These are phyloP conservation scores for Trichoderma parareesei DNA, from an alignment of 495 filamentous ascomycete species.

Conservation along the genomic window DNA sequence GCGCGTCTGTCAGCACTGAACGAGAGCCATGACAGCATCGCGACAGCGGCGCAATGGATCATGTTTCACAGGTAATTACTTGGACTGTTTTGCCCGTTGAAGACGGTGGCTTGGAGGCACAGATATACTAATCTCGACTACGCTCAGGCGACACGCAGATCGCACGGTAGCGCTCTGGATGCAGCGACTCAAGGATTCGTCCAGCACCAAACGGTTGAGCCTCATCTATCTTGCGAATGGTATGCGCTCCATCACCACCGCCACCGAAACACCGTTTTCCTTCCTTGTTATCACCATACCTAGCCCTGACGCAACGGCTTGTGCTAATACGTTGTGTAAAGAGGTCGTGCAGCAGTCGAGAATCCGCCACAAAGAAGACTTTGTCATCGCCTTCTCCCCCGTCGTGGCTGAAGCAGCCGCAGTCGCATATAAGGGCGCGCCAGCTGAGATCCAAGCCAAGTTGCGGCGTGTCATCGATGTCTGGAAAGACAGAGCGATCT, in stretches of 20 bases:
- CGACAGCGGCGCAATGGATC: constrained; percentile 94
- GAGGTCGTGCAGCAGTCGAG: constrained; percentile 95
- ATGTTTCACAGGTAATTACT: constrained; percentile 86
- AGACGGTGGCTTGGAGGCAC: too few relatives aligned
- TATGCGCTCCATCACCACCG: constrained; percentile 29
- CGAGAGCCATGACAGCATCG: constrained; percentile 93
- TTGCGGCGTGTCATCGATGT: constrained; percentile 85
- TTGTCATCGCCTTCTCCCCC: constrained; percentile 80
- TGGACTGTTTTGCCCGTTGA: background rate
- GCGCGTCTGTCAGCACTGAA: constrained; percentile 92
- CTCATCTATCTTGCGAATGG: constrained; percentile 94
- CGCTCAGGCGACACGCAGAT: constrained; percentile 72
- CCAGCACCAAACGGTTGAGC: constrained; percentile 74
- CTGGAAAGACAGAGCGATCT: constrained; percentile 83
- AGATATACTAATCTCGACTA: background rate
- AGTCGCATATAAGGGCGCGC: constrained; percentile 76
- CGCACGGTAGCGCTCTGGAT: constrained; percentile 85
- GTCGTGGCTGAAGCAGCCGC: constrained; percentile 81
- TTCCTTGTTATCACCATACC: background rate
- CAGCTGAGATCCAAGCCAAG: constrained; percentile 77
- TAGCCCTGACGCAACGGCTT: background rate
- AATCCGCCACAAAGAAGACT: constrained; percentile 82
- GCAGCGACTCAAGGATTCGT: constrained; percentile 75
- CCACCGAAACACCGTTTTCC: too few relatives aligned
- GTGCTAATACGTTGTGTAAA: constrained; percentile 23